Base-by-base conservation (phyloP, 768 basidiomycete species). In the Cystobasidiopsis lactophilus region DNA sequence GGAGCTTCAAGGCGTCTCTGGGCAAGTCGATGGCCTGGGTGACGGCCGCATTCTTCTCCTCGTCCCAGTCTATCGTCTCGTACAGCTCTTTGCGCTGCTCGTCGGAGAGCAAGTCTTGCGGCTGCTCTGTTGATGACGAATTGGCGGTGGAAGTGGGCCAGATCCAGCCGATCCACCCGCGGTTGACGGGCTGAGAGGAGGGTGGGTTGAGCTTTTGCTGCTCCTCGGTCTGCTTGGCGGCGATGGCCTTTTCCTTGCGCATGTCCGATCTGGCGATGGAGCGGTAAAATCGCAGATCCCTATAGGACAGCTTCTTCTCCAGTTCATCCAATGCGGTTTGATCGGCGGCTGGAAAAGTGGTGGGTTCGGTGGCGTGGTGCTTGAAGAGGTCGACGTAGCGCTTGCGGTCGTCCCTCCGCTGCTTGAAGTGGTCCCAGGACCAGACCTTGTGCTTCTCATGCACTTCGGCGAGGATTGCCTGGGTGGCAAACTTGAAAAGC, bases 221-320 rank as follows among this genome's bases (percentile, higher is more conserved):
- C 2, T 50, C 53, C 37, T 35, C 58, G 53, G 50, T 56, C 57
- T 18, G 53, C 35, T 9, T 53, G 39, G 19, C 50, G 61, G 18
- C 62, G 69, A 23, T 51, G 2, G 77, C 82, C 21, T 76, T 72
- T 60, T 96, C 86, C 65, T 95, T 86, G 60, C 80, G 77, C 16
- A 91, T 71, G 58, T 77, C 77, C 2, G 85, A 85, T 26, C 84
- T 78, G 0, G 86, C 84, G 55, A 96, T 85, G 3, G 88, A 95
- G 30, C 93, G 78, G 69, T 96, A 98, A 68, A 95, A 93, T 3
- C 91, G 79, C 48, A 98, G 79, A 62, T 96, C 93, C 65, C 91
- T 85, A 59, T 95, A 96, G 0, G 78, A 74, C 27, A 96, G 72
- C 64, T 85, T 85, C 58, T 66, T 70, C 65, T 98, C 93, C 52